Evolutionary conservation across 257 asterid species (phyloP).

Genomic region (Petrea volubilis): DNA sequence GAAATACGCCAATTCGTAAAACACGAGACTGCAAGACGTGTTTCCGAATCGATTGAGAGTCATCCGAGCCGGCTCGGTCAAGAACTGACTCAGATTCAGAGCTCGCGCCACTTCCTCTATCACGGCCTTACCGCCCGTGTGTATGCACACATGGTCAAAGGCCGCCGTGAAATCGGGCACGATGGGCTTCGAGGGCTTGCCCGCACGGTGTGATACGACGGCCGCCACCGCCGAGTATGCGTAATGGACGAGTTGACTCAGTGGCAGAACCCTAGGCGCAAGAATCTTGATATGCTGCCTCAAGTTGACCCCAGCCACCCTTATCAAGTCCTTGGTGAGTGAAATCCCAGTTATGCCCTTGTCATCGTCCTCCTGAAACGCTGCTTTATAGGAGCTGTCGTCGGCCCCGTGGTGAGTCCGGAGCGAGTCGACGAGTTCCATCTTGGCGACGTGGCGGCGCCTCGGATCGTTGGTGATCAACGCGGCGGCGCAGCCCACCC

Average conservation of each 20-base stretch:
- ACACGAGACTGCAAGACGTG: slow-evolving; percentile 64
- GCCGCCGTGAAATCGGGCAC: slow-evolving; percentile 62
- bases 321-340: slow-evolving; percentile 53
- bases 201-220: not conserved
- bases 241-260: slow-evolving; percentile 43
- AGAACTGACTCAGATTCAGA: slow-evolving; percentile 32
- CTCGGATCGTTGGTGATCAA: slow-evolving; percentile 48
- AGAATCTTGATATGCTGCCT: slow-evolving; percentile 48
- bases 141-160: slow-evolving; percentile 64
- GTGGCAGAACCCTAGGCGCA: slow-evolving; percentile 56
- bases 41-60: slow-evolving; percentile 64
- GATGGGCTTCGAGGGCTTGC: slow-evolving; percentile 13
- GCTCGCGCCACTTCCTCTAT: slow-evolving; percentile 54
- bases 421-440: slow-evolving; percentile 53
- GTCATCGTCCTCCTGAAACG: slow-evolving; percentile 67
- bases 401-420: slow-evolving; percentile 70
- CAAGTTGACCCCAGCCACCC: slow-evolving; percentile 51
- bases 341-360: slow-evolving; percentile 53
- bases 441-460: slow-evolving; percentile 39
- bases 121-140: slow-evolving; percentile 70
- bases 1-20: slow-evolving; percentile 71
- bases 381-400: slow-evolving; percentile 51
- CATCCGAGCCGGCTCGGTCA: slow-evolving; percentile 71
- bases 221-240: slow-evolving; percentile 29
- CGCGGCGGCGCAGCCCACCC: slow-evolving; percentile 67